These are phyloP conservation scores for Sinapis alba DNA, from an alignment of 441 rosid genomes.

Conservation along the genomic window DNA sequence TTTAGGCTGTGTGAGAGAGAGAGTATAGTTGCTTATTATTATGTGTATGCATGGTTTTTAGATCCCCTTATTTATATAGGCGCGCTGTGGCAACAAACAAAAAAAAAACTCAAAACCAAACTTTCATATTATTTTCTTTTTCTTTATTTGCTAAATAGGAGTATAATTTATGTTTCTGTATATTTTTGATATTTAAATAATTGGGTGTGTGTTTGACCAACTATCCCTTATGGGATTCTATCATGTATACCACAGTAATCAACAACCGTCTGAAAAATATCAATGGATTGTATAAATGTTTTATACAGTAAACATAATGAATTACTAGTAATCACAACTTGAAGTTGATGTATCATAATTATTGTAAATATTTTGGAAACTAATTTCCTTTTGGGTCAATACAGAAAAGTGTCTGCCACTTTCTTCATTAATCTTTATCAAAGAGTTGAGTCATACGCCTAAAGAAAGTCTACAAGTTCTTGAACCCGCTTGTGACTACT, in stretches of 20 bases:
- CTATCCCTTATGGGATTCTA: neutral
- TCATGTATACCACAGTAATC: neutral
- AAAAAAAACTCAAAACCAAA: neutral
- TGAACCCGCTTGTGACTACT: constrained; percentile 23
- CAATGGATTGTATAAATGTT: neutral
- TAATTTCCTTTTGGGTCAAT: constrained; percentile 20
- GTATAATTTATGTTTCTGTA: neutral
- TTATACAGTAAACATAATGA: neutral
- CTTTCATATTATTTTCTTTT: neutral
- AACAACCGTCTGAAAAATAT: neutral
- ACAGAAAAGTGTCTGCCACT: constrained; percentile 19
- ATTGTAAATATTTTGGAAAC: constrained; percentile 4
- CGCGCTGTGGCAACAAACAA: neutral
- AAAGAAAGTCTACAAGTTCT: constrained; percentile 20
- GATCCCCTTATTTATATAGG: constrained; percentile 16
- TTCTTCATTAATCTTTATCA: neutral
- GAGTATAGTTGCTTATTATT: neutral
- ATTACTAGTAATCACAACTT: neutral
- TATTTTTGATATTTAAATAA: neutral
- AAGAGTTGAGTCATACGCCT: neutral
- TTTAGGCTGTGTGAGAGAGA: constrained; percentile 8
- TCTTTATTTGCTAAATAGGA: neutral
- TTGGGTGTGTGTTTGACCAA: neutral
- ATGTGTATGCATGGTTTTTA: neutral
- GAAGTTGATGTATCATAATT: constrained; percentile 19